phyloP scores from a whole-genome alignment of 2,329 filamentous ascomycete species.

The Didymella exigua region DNA sequence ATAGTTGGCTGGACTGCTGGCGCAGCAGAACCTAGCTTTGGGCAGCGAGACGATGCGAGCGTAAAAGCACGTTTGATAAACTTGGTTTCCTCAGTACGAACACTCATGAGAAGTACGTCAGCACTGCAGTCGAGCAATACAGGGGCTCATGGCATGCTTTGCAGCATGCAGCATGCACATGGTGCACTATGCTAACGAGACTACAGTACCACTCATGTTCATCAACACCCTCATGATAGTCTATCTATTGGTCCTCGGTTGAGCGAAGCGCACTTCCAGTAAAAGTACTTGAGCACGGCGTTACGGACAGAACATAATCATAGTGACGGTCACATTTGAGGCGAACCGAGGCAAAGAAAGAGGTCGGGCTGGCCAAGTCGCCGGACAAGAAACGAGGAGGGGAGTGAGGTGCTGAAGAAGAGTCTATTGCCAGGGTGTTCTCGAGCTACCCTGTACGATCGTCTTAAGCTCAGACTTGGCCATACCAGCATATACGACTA shows the following conservation, averaged over 20 bases:
- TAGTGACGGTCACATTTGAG: background rate
- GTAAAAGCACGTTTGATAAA: conserved; percentile 88
- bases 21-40: conserved; percentile 75
- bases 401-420: background rate
- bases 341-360: background rate
- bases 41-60: conserved; percentile 71
- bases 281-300: background rate
- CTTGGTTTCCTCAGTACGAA: conserved; percentile 86
- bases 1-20: conserved; percentile 78
- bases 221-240: conserved; percentile 49
- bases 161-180: background rate
- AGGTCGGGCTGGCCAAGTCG: background rate
- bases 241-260: conserved; percentile 46
- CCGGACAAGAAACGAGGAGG: background rate
- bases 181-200: conserved; percentile 15
- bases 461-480: too few relatives aligned
- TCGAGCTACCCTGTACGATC: background rate
- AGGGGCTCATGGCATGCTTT: background rate
- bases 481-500: too few relatives aligned
- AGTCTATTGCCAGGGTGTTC: background rate
- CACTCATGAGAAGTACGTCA: conserved; percentile 85
- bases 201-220: conserved; percentile 47
- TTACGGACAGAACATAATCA: background rate
- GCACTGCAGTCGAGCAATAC: background rate
- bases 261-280: conserved; percentile 18